Evolutionary conservation across 108 stramenopile species (phyloP).

Genomic region (Skeletonema grethae): DNA sequence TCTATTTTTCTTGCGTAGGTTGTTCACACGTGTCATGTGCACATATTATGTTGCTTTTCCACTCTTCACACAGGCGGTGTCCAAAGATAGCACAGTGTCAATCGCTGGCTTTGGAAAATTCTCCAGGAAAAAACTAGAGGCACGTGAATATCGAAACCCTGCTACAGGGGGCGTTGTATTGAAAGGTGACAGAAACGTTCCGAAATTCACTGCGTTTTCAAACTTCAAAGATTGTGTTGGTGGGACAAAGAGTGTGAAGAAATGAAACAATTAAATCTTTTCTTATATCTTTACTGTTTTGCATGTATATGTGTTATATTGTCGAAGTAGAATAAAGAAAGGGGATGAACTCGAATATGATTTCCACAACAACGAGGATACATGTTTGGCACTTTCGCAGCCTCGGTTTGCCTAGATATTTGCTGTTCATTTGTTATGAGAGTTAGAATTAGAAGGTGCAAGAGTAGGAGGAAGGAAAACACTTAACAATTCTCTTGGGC

Average conservation of each 20-base stretch:
- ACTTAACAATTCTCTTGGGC: background rate
- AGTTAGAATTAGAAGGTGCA: background rate
- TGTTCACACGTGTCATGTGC: constrained; percentile 5
- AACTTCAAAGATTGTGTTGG: background rate
- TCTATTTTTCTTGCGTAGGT: background rate
- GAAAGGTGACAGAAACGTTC: background rate
- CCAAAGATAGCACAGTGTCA: background rate
- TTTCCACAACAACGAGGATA: background rate
- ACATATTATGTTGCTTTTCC: background rate
- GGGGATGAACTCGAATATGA: background rate
- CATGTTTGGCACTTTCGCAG: background rate
- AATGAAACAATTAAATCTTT: background rate
- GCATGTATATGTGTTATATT: background rate
- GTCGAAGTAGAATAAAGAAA: background rate
- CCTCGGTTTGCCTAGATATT: background rate
- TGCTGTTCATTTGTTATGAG: background rate
- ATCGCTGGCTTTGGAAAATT: constrained; percentile 4
- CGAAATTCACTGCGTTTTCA: background rate
- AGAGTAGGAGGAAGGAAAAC: background rate
- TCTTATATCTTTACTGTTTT: background rate
- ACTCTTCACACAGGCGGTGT: background rate
- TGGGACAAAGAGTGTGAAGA: constrained; percentile 1
- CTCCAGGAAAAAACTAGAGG: background rate
- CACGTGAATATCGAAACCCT: background rate
- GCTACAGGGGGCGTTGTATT: background rate